These are phyloP conservation scores for Lyophyllum atratum DNA, from an alignment of 768 basidiomycete species.

Conservation along the genomic window DNA sequence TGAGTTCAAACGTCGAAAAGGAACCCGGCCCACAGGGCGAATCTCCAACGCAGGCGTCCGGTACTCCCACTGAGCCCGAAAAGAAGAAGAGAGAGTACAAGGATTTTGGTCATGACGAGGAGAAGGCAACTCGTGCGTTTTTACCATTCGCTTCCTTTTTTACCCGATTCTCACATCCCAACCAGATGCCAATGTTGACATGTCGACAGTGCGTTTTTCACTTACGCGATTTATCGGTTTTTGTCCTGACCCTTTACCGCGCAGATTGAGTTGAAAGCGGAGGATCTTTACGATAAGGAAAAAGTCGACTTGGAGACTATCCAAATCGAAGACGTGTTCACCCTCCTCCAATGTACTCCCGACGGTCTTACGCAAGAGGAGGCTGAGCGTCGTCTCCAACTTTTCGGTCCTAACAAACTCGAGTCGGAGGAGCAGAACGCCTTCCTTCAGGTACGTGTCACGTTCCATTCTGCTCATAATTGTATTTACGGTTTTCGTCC, in stretches of 20 bases:
- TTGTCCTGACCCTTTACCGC: neutral
- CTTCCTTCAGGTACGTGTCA: conserved; percentile 70
- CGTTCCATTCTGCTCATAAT: neutral
- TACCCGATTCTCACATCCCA: conserved; percentile 6
- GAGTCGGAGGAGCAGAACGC: conserved; percentile 90
- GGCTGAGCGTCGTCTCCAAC: conserved; percentile 78
- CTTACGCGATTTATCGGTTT: conserved; percentile 1
- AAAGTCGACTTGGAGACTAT: conserved; percentile 99
- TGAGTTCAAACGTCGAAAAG: conserved; percentile 56
- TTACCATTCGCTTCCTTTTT: conserved; percentile 11
- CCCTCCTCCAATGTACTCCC: conserved; percentile 88
- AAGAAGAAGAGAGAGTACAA: conserved; percentile 84
- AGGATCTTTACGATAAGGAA: conserved; percentile 97
- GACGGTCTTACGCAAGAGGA: conserved; percentile 77
- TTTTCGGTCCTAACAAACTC: conserved; percentile 96
- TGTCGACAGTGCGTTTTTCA: conserved; percentile 59
- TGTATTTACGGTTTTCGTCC: neutral
- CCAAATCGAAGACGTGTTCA: conserved; percentile 95
- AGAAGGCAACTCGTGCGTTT: conserved; percentile 66
- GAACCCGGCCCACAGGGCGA: conserved; percentile 63
- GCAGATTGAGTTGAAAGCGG: conserved; percentile 87
- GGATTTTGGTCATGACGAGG: conserved; percentile 77
- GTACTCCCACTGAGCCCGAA: conserved; percentile 32
- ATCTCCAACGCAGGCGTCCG: conserved; percentile 29
- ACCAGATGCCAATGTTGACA: conserved; percentile 80